A percentile compares a stretch with the other conserved stretches of the same genome.
phyloP scores from a whole-genome alignment of 352 stramenopile genomes.

The Globisporangium radiosum region DNA sequence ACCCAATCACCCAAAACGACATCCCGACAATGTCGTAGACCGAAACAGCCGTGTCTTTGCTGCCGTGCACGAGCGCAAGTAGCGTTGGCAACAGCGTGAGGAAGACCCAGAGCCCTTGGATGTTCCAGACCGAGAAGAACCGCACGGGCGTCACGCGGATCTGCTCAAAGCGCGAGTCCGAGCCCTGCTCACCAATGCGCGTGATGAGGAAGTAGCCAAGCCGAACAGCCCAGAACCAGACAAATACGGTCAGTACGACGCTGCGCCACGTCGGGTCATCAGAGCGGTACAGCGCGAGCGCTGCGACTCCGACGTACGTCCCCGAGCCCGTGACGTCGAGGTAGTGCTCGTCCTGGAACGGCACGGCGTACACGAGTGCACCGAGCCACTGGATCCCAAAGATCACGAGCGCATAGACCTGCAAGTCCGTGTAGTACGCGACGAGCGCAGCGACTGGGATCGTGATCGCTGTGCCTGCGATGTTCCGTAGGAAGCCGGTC shows the following conservation, averaged over 20 bases:
- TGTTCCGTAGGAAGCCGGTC: slow-evolving; percentile 35
- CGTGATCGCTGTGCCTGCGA: slow-evolving; percentile 30
- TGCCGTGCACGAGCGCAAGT: slow-evolving; percentile 32
- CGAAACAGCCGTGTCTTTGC: slow-evolving; percentile 17
- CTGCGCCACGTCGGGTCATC: slow-evolving; percentile 37
- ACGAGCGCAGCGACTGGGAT: slow-evolving; percentile 32
- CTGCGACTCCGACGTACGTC: slow-evolving; percentile 50
- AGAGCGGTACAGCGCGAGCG: slow-evolving; percentile 26
- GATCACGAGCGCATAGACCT: slow-evolving; percentile 38
- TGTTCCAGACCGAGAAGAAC: slow-evolving; percentile 72
- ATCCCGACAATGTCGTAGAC: neutral
- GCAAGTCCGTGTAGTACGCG: slow-evolving; percentile 27
- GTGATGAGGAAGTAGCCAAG: slow-evolving; percentile 68
- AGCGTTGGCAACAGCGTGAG: slow-evolving; percentile 61
- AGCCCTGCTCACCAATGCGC: slow-evolving; percentile 51
- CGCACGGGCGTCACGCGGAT: slow-evolving; percentile 53
- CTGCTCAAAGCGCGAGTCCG: slow-evolving; percentile 63
- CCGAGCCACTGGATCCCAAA: slow-evolving; percentile 58
- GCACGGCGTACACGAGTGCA: slow-evolving; percentile 47
- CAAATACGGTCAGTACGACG: slow-evolving; percentile 48
- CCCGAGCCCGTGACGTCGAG: slow-evolving; percentile 69
- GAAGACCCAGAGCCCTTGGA: slow-evolving; percentile 76
- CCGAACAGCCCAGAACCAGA: slow-evolving; percentile 58
- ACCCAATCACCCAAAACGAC: slow-evolving; percentile 33
- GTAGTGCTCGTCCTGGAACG: slow-evolving; percentile 61